These are phyloP conservation scores for Tolypocladium paradoxum DNA, from an alignment of 2,329 filamentous ascomycete genomes.

Conservation along the genomic window DNA sequence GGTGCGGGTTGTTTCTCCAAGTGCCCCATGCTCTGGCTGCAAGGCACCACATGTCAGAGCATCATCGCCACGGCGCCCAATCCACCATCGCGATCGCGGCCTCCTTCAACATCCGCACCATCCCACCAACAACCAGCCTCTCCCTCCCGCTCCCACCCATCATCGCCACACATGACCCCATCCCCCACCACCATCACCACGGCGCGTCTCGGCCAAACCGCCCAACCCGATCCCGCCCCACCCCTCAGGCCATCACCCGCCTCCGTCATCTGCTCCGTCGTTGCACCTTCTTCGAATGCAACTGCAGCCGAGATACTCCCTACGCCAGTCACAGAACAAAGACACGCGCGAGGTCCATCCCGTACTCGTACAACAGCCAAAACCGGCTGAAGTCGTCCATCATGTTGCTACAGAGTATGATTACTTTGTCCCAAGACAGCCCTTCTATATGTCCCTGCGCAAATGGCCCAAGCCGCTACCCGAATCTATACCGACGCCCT, in stretches of 20 bases:
- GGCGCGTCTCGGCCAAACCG: slow-evolving; percentile 1
- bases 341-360: neutral
- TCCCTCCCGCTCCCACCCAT: too few species aligned
- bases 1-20: too few species aligned
- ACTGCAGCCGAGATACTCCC: too few species aligned
- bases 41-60: too few species aligned
- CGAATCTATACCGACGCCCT: neutral
- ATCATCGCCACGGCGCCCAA: too few species aligned
- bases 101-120: too few species aligned
- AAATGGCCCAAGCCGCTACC: neutral
- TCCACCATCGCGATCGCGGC: too few species aligned
- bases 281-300: too few species aligned
- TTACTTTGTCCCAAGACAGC: neutral
- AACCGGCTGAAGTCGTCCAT: neutral
- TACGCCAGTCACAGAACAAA: too few species aligned
- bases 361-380: neutral
- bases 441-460: neutral
- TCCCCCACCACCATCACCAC: neutral
- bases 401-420: neutral
- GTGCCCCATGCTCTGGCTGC: too few species aligned
- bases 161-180: neutral
- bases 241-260: neutral
- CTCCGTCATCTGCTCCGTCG: neutral
- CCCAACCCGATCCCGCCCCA: neutral
- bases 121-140: too few species aligned